Percentiles rank a stretch among this genome's conserved stretches.
phyloP scores from a whole-genome alignment of 345 rosid species.

The Kandelia obovata region DNA sequence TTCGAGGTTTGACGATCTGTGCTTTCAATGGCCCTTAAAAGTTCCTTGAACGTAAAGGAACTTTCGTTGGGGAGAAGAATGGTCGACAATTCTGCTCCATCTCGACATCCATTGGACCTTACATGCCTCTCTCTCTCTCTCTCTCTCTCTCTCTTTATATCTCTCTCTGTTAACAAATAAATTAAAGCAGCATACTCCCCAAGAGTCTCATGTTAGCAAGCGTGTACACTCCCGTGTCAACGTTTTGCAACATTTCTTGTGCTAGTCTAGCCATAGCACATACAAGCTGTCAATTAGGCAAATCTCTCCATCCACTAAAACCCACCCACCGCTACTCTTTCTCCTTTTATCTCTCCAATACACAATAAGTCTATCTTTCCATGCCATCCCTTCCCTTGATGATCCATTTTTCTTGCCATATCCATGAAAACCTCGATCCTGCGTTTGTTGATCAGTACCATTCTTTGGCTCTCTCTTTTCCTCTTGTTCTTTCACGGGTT shows the following conservation, averaged over 20 bases:
- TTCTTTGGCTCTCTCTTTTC: conserved; percentile 27
- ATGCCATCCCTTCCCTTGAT: conserved; percentile 23
- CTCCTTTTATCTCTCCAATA: conserved; percentile 9
- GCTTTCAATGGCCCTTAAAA: conserved; percentile 31
- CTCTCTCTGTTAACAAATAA: neutral
- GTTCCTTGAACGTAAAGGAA: conserved; percentile 75
- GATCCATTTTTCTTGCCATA: neutral
- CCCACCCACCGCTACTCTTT: neutral
- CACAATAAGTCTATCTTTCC: conserved; percentile 10
- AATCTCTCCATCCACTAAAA: neutral
- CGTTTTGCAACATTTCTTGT: conserved; percentile 19
- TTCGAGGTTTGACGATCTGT: conserved; percentile 46
- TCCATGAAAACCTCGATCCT: conserved; percentile 8
- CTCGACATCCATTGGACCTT: conserved; percentile 37
- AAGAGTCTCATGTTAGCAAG: conserved; percentile 37
- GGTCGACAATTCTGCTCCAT: conserved; percentile 32
- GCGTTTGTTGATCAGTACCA: neutral
- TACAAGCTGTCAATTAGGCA: conserved; percentile 23
- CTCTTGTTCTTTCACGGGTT: conserved; percentile 30
- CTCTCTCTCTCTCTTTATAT: conserved; percentile 19
- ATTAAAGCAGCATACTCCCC: neutral
- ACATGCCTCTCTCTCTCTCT: conserved; percentile 13
- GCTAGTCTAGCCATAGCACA: conserved; percentile 14
- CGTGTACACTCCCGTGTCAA: conserved; percentile 18
- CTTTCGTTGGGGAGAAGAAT: conserved; percentile 36